These are phyloP conservation scores for Sphaerobolus stellatus DNA, from an alignment of 1,284 basidiomycete species.

Conservation along the genomic window DNA sequence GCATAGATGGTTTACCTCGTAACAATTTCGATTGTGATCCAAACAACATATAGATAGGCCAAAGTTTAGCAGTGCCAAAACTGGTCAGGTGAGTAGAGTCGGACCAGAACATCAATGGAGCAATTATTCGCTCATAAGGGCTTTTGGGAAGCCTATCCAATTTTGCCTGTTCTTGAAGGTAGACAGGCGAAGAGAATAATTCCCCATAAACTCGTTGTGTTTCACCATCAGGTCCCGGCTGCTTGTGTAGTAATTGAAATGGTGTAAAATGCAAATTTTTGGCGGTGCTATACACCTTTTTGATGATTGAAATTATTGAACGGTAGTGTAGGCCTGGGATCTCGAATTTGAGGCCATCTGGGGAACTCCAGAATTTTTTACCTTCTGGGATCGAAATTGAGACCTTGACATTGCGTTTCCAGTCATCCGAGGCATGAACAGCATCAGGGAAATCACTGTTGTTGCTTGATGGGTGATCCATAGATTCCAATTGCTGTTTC, in stretches of 20 bases:
- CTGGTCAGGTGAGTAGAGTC: slow-evolving; percentile 13
- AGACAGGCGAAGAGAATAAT: slow-evolving; percentile 27
- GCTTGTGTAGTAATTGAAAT: slow-evolving; percentile 27
- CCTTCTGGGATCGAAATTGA: not conserved
- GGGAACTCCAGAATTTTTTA: not conserved
- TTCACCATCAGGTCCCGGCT: not conserved
- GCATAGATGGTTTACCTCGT: slow-evolving; percentile 13
- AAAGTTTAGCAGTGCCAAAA: slow-evolving; percentile 18
- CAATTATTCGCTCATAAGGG: slow-evolving; percentile 1
- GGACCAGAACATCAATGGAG: slow-evolving; percentile 14
- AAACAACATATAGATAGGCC: slow-evolving; percentile 21
- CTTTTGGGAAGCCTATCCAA: not conserved
- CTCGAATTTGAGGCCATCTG: not conserved
- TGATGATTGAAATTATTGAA: slow-evolving; percentile 6
- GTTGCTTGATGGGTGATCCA: too few relatives aligned
- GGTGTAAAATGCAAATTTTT: slow-evolving; percentile 27
- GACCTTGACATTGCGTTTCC: not conserved
- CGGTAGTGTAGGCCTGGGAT: slow-evolving; percentile 8
- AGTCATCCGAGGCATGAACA: too few relatives aligned
- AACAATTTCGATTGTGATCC: slow-evolving; percentile 21
- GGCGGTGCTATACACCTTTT: slow-evolving; percentile 5
- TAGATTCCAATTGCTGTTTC: too few relatives aligned
- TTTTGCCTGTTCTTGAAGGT: not conserved
- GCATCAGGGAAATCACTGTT: too few relatives aligned
- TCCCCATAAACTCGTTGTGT: slow-evolving; percentile 28